Evolutionary conservation across 2,329 filamentous ascomycete species (phyloP).

Genomic region (Epichloe coenophiala): DNA sequence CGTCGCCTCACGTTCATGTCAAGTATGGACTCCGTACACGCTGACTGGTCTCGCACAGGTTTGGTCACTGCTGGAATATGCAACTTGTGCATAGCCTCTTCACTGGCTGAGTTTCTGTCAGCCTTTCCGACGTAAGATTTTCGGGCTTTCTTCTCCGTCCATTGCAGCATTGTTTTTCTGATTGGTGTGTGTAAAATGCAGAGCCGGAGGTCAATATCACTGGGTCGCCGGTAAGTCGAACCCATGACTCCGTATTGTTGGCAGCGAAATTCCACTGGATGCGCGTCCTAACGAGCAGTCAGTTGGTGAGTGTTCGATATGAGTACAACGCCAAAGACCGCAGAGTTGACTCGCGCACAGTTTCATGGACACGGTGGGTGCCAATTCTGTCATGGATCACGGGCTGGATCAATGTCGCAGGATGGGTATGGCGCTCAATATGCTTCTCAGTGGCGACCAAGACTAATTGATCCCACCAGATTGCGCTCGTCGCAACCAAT

Average conservation of each 20-base stretch:
- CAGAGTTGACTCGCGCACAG: slow-evolving; percentile 3
- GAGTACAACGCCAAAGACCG: background rate
- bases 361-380: slow-evolving; percentile 13
- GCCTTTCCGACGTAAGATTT: slow-evolving; percentile 34
- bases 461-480: slow-evolving; percentile 12
- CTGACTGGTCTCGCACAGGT: slow-evolving; percentile 5
- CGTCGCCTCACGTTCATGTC: too few relatives aligned
- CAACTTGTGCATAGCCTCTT: slow-evolving; percentile 39
- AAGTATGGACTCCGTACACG: too few relatives aligned
- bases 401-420: slow-evolving; percentile 53
- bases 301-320: background rate
- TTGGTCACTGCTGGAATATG: slow-evolving; percentile 20
- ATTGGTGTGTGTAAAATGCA: background rate
- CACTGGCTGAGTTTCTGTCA: slow-evolving; percentile 56
- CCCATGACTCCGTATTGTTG: too few relatives aligned
- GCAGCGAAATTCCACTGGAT: too few relatives aligned
- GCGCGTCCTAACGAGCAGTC: background rate
- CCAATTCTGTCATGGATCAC: slow-evolving; percentile 19
- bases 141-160: background rate
- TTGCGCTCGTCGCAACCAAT: slow-evolving; percentile 53
- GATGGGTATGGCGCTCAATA: slow-evolving; percentile 31
- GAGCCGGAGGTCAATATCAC: slow-evolving; percentile 50
- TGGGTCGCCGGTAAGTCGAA: slow-evolving; percentile 45
- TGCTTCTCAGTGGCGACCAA: background rate
- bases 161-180: too few relatives aligned